Evolutionary conservation across 257 asterid species (phyloP).

Genomic region (Cordia subcordata): DNA sequence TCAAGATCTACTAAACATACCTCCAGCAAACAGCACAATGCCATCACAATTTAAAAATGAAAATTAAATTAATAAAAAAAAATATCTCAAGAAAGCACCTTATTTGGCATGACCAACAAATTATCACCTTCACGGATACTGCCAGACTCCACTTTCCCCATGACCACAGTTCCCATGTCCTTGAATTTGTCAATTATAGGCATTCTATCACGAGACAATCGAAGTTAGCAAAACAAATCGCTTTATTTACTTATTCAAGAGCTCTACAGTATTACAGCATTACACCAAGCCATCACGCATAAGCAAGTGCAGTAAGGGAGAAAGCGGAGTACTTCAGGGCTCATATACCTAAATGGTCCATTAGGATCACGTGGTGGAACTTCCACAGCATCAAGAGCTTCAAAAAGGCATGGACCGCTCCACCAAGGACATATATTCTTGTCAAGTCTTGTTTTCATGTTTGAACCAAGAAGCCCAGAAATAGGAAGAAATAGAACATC

Average conservation of each 20-base stretch:
- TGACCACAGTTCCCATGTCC: slow-evolving; percentile 94
- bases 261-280: too few relatives aligned
- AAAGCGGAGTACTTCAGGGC: neutral
- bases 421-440: slow-evolving; percentile 74
- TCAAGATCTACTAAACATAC: neutral
- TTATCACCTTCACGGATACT: slow-evolving; percentile 79
- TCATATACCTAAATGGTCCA: slow-evolving; percentile 75
- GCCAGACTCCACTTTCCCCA: slow-evolving; percentile 97
- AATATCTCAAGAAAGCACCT: slow-evolving; percentile 37
- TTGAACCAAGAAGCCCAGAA: slow-evolving; percentile 82
- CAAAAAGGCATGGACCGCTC: slow-evolving; percentile 90
- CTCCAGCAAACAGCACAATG: too few relatives aligned
- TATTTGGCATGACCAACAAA: slow-evolving; percentile 89
- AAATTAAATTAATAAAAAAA: neutral
- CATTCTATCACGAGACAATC: slow-evolving; percentile 36
- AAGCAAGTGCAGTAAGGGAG: too few relatives aligned
- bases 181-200: slow-evolving; percentile 89
- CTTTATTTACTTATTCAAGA: too few relatives aligned
- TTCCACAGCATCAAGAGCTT: slow-evolving; percentile 82
- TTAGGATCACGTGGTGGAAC: slow-evolving; percentile 80
- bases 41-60: too few relatives aligned
- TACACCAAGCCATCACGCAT: too few relatives aligned
- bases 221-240: too few relatives aligned
- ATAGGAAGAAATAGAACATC: slow-evolving; percentile 95
- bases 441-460: slow-evolving; percentile 66